Evolutionary conservation across 2,329 filamentous ascomycete genomes (phyloP).

Genomic region (Colletotrichum spaethianum): DNA sequence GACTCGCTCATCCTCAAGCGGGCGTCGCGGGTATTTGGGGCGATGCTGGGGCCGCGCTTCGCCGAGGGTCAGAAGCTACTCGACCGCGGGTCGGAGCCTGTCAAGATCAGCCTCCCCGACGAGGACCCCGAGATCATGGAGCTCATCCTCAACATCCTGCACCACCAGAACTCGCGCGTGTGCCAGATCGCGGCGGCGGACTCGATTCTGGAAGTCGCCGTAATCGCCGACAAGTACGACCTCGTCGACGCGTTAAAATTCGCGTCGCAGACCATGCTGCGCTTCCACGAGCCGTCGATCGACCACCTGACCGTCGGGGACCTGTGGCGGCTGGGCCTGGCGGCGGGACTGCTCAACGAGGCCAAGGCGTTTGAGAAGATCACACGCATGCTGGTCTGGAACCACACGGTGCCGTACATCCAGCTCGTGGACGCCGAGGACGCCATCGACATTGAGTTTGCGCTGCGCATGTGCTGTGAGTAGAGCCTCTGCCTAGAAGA

Average conservation of each 20-base stretch:
- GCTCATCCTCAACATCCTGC: slow-evolving; percentile 51
- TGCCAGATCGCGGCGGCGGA: slow-evolving; percentile 46
- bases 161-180: slow-evolving; percentile 46
- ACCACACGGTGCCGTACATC: slow-evolving; percentile 39
- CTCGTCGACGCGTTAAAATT: slow-evolving; percentile 36
- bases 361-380: slow-evolving; percentile 35
- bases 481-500: neutral
- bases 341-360: slow-evolving; percentile 38
- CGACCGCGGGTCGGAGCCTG: slow-evolving; percentile 28
- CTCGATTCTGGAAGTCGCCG: slow-evolving; percentile 48
- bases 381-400: slow-evolving; percentile 36
- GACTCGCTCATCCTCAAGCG: slow-evolving; percentile 45
- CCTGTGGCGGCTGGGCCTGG: slow-evolving; percentile 36
- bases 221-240: slow-evolving; percentile 48
- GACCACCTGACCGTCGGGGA: slow-evolving; percentile 38
- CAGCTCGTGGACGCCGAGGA: slow-evolving; percentile 38
- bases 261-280: slow-evolving; percentile 38
- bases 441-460: slow-evolving; percentile 37
- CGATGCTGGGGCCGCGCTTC: slow-evolving; percentile 46
- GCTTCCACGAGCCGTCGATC: slow-evolving; percentile 37
- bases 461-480: slow-evolving; percentile 40
- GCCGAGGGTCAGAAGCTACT: slow-evolving; percentile 43
- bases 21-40: slow-evolving; percentile 47
- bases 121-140: slow-evolving; percentile 50
- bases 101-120: slow-evolving; percentile 48